A percentile compares a stretch with the other conserved stretches of the same genome.
phyloP scores from a whole-genome alignment of 768 basidiomycete genomes.

The Rhizopogon vulgaris region DNA sequence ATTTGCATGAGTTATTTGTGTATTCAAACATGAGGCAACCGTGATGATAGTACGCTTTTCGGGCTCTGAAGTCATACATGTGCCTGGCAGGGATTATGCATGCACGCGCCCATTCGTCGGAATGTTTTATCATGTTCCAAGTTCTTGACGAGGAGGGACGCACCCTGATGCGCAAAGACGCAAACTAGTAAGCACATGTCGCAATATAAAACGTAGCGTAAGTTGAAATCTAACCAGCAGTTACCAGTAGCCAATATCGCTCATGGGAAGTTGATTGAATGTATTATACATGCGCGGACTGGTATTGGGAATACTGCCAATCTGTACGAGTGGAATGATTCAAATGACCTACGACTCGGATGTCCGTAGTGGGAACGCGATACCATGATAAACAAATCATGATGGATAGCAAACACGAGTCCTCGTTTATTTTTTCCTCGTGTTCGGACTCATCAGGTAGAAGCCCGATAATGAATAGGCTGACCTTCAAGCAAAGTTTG shows the following conservation, averaged over 20 bases:
- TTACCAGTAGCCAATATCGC: background rate
- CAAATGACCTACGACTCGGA: background rate
- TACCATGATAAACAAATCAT: background rate
- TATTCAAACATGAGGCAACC: background rate
- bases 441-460: background rate
- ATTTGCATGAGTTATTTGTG: background rate
- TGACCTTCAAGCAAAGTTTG: background rate
- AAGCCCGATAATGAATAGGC: background rate
- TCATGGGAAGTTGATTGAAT: background rate
- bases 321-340: background rate
- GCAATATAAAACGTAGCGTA: too few relatives aligned
- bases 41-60: background rate
- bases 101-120: background rate
- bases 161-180: too few relatives aligned
- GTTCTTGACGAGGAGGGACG: background rate
- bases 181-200: too few relatives aligned
- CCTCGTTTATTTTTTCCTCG: constrained; percentile 1
- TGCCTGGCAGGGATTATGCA: background rate
- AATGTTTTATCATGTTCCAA: background rate
- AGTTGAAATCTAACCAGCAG: background rate
- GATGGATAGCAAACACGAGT: background rate
- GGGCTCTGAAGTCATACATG: background rate
- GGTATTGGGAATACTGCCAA: background rate
- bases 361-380: constrained; percentile 3
- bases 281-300: background rate